phyloP scores from a whole-genome alignment of 345 rosid genomes.

The Acer yangbiense region DNA sequence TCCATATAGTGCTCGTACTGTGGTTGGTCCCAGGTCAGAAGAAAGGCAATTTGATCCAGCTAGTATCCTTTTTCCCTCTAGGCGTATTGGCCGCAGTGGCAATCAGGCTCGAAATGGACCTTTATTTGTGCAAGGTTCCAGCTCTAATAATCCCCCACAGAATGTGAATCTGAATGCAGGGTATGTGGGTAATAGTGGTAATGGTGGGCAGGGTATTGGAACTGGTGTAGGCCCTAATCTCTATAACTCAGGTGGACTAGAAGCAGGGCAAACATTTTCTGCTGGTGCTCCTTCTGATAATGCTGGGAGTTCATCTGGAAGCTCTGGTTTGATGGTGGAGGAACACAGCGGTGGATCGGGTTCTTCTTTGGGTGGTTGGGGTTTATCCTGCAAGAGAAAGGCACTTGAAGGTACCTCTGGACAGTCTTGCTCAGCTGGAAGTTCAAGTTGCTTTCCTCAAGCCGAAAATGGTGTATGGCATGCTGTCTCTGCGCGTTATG shows the following conservation, averaged over 20 bases:
- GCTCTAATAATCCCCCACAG: constrained; percentile 43
- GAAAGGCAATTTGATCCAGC: constrained; percentile 51
- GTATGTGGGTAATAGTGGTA: constrained; percentile 40
- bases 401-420: constrained; percentile 81
- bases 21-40: constrained; percentile 46
- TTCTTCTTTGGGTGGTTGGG: constrained; percentile 67
- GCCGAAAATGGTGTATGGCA: constrained; percentile 47
- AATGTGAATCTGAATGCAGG: constrained; percentile 40
- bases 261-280: constrained; percentile 32
- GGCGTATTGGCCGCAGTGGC: constrained; percentile 32
- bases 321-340: constrained; percentile 52
- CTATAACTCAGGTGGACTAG: constrained; percentile 32
- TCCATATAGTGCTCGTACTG: constrained; percentile 33
- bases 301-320: constrained; percentile 58
- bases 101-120: constrained; percentile 49
- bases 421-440: constrained; percentile 53
- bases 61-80: constrained; percentile 36
- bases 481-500: constrained; percentile 39
- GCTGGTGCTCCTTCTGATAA: constrained; percentile 32
- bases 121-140: constrained; percentile 50
- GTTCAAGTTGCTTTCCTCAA: constrained; percentile 54
- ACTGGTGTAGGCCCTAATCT: constrained; percentile 28
- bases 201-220: constrained; percentile 36
- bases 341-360: constrained; percentile 56
- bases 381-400: constrained; percentile 87